Conservation (phyloP, 2,329 filamentous ascomycete species). For the Fusarium lateritium region DNA sequence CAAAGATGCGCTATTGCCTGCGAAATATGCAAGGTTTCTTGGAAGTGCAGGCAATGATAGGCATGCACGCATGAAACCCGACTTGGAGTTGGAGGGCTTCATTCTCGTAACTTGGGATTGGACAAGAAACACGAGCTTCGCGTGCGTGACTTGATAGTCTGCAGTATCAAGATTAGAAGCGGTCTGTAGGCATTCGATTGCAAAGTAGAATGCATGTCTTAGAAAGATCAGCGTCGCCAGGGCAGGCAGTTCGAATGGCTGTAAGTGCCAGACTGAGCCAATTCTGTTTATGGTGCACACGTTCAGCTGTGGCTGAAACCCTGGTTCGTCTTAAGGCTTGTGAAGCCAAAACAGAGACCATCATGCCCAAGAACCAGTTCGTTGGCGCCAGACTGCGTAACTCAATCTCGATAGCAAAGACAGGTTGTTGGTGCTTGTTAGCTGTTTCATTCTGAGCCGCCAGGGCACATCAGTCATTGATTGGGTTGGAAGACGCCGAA, state of each 20-base stretch:
- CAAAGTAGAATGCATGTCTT: constrained; percentile 6
- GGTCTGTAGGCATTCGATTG: constrained; percentile 21
- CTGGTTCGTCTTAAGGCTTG: constrained; percentile 1
- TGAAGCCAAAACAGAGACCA: constrained; percentile 1
- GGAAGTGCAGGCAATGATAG: constrained; percentile 14
- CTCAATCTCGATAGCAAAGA: constrained; percentile 8
- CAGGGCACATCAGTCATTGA: background rate
- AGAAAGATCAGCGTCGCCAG: constrained; percentile 9
- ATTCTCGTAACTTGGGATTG: constrained; percentile 36
- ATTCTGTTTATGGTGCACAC: constrained; percentile 13
- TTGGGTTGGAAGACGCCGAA: background rate
- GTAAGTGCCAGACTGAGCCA: constrained; percentile 11
- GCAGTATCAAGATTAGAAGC: constrained; percentile 11
- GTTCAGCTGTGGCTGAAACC: constrained; percentile 37
- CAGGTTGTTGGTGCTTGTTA: background rate
- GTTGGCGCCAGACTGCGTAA: background rate
- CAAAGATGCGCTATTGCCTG: constrained; percentile 11
- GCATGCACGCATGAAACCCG: constrained; percentile 8
- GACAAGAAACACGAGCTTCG: constrained; percentile 16
- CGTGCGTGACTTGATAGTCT: constrained; percentile 6
- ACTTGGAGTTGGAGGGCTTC: constrained; percentile 27
- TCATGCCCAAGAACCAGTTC: background rate
- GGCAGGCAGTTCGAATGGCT: constrained; percentile 13
- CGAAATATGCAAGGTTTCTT: constrained; percentile 17
- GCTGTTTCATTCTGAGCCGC: constrained; percentile 16